Evolutionary conservation across 1,284 basidiomycete genomes (phyloP).

Genomic region (Apiotrichum gamsii): DNA sequence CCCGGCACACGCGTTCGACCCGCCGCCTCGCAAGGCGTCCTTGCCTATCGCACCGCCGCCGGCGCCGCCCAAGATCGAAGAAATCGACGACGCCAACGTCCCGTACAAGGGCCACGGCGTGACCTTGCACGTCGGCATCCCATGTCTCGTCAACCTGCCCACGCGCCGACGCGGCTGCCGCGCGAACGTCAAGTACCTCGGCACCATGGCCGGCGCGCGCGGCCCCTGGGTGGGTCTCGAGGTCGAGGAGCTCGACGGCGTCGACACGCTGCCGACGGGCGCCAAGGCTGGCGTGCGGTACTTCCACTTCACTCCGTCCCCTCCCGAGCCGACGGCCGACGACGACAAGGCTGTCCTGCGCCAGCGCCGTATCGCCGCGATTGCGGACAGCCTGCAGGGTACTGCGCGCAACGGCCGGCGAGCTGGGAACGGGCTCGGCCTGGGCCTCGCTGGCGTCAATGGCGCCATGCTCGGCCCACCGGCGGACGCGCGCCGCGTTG

Average conservation of each 20-base stretch:
- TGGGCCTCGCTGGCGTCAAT: background rate
- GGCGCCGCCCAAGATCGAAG: slow-evolving; percentile 9
- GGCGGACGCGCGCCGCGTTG: background rate
- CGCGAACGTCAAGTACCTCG: slow-evolving; percentile 80
- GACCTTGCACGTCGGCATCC: slow-evolving; percentile 77
- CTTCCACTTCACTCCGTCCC: slow-evolving; percentile 26
- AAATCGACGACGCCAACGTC: slow-evolving; percentile 13
- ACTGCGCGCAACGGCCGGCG: background rate
- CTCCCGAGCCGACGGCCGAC: background rate
- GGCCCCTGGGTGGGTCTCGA: slow-evolving; percentile 91
- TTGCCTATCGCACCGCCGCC: background rate
- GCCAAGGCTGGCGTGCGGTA: slow-evolving; percentile 28
- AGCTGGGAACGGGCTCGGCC: background rate
- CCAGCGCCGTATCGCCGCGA: slow-evolving; percentile 21
- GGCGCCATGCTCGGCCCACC: background rate
- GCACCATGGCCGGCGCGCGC: slow-evolving; percentile 62
- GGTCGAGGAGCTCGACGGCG: slow-evolving; percentile 59
- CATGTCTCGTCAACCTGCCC: slow-evolving; percentile 72
- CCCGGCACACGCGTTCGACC: slow-evolving; percentile 42
- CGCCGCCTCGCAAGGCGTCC: slow-evolving; percentile 22
- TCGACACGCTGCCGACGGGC: slow-evolving; percentile 26
- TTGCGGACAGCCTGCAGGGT: slow-evolving; percentile 17
- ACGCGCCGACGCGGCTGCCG: slow-evolving; percentile 69
- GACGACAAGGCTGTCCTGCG: slow-evolving; percentile 7
- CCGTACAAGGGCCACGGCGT: slow-evolving; percentile 52